Evolutionary conservation across 2,329 filamentous ascomycete genomes (phyloP).

Genomic region (Talaromyces pinophilus): DNA sequence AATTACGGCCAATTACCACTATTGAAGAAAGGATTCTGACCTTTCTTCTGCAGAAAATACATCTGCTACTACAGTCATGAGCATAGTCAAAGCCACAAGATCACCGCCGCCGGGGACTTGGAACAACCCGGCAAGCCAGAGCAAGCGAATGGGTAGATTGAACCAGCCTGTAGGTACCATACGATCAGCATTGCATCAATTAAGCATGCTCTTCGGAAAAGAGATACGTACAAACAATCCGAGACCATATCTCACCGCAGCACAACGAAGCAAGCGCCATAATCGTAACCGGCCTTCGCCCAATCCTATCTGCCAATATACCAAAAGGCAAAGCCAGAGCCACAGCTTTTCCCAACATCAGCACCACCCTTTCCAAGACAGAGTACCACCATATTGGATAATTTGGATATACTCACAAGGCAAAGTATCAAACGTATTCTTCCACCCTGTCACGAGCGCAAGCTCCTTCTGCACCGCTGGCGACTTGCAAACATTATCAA

Average conservation of each 20-base stretch:
- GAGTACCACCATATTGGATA: background rate
- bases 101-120: constrained; percentile 33
- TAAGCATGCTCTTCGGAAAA: too few species aligned
- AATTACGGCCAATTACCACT: background rate
- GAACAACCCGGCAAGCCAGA: constrained; percentile 32
- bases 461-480: constrained; percentile 35
- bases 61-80: constrained; percentile 32
- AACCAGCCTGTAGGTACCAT: constrained; percentile 13
- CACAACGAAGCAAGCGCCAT: constrained; percentile 28
- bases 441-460: constrained; percentile 34
- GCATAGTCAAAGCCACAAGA: constrained; percentile 26
- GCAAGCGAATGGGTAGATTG: constrained; percentile 30
- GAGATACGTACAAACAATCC: constrained; percentile 32
- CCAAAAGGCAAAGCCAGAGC: constrained; percentile 35
- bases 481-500: constrained; percentile 31
- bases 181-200: constrained; percentile 1
- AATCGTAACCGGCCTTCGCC: constrained; percentile 31
- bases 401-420: constrained; percentile 25
- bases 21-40: constrained; percentile 22
- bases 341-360: constrained; percentile 27
- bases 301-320: constrained; percentile 34
- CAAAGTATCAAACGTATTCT: constrained; percentile 30
- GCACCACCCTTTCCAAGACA: background rate
- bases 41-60: constrained; percentile 34
- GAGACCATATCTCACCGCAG: constrained; percentile 31